Base-by-base conservation (phyloP, 164 flowering plant genomes). In the Dillenia turbinata region DNA sequence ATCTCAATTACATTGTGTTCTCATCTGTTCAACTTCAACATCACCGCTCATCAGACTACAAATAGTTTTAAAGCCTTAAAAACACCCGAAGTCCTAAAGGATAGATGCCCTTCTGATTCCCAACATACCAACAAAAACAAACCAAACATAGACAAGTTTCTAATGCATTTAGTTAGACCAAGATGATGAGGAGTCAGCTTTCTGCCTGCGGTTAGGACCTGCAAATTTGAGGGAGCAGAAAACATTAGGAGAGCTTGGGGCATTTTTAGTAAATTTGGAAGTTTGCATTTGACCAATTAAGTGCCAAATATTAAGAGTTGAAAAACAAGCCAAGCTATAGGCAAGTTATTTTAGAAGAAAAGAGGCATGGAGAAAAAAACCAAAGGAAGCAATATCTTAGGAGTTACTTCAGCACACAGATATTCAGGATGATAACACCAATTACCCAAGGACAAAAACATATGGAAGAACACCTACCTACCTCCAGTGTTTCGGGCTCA, bases 131-230 rank as follows among this genome's bases (percentile, higher is more conserved):
- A 46, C 58, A 46, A 71, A 51, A 45, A 26, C 7, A 8, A 16
- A 56, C 52, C 50, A 3, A 59, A 17, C 56, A 50, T 50, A 52
- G 40, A 43, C 56, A 17, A 50, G 14, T 22, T 16, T n/a, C 44
- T 58, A 61, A 52, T 62, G 56, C 72, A 56, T 33, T 33, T 33
- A 33, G 40, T 33, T 33, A 57, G 44, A 47, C 60, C 57, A 63
- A 55, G 52, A 66, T 13, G 10, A 66, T 13, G 10, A 11, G 52
- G 26, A 55, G 60, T 66, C 74, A 70, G 68, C 71, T 62, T 65
- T 64, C 64, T 63, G 56, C 66, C 66, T 47, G 46, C 60, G 13
- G 51, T 14, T 13, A 49, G 54, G 44, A 64, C 74, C 78, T 74
- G 67, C 71, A 62, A 49, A 43, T 15, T 19, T 26, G 12, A 33